Base-by-base conservation (phyloP, 176 grass and related monocot species). In the Alopecurus myosuroides region DNA sequence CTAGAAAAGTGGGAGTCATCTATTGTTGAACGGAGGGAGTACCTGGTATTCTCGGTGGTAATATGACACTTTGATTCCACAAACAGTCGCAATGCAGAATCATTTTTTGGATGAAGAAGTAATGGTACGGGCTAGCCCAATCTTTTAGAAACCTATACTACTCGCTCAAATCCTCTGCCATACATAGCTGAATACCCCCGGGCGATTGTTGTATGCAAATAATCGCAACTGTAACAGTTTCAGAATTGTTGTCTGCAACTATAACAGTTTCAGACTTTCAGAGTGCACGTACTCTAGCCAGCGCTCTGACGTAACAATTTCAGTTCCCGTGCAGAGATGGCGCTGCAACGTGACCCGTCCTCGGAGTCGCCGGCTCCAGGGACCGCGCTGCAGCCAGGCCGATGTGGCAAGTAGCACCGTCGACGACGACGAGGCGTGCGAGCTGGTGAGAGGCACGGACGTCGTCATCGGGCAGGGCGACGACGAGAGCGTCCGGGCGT, bases 361-460 rank as follows among this genome's bases (percentile, higher is more conserved):
- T 7, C 18, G 44, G 76, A 82, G 11, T 4, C 81, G 15, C 66
- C 67, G 29, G 81, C 63, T 31, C 20, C 8, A 0, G 5, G 74
- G 50, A 35, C 36, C 51, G 22, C 66, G 45, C 25, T 84, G 89
- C 74, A 80, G 81, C 78, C 93, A 86, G 79, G 46, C 91, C 0
- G 76, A 94, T 22, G 55, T 82, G 65, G 51, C 33, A 9, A 44
- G 34, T 3, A 52, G 85, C 83, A 56, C 48, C 31, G 58, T 85
- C 3, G 89, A 85, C 56, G 93, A 99, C 40, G 97, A 99, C 58
- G 97, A 88, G 85, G 84, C 93, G 60, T 99, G 97, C 67, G 97
- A 99, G 65, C 80, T 99, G 60, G 97, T 99, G 46, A 92, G 79
- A 53, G 91, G 97, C 78, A 68, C 86, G 40, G 89, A 99, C 78